Evolutionary conservation across 2,329 filamentous ascomycete genomes (phyloP).

Genomic region (Colletotrichum sojae): DNA sequence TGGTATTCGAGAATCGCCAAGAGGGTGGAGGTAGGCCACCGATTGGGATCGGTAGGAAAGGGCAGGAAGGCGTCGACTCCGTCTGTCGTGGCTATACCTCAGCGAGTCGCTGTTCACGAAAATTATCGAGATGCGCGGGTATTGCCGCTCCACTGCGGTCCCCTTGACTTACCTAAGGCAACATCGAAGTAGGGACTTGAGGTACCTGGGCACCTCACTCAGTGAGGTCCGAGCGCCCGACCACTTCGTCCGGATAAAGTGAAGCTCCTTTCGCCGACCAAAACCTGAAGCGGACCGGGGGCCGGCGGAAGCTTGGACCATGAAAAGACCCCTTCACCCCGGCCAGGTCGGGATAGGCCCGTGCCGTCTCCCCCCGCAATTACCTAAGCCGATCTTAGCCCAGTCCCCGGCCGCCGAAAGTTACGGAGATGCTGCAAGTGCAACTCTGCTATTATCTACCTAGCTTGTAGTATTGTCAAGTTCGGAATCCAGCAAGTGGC

Average conservation of each 20-base stretch:
- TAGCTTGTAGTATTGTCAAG: background rate
- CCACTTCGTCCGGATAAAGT: background rate
- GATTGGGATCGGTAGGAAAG: constrained; percentile 3
- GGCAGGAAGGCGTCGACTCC: background rate
- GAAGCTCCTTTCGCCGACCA: background rate
- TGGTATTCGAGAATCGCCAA: background rate
- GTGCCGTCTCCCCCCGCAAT: constrained; percentile 29
- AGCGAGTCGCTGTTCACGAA: constrained; percentile 30
- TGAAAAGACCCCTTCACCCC: background rate
- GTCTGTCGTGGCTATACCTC: constrained; percentile 10
- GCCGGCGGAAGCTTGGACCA: too few species aligned
- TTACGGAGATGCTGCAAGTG: constrained; percentile 6
- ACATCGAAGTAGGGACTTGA: too few species aligned
- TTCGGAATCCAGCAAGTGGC: background rate
- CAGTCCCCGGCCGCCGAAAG: background rate
- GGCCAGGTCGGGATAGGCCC: constrained; percentile 29
- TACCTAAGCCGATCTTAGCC: constrained; percentile 26
- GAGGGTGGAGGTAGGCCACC: background rate
- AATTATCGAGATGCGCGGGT: constrained; percentile 39
- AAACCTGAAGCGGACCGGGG: background rate
- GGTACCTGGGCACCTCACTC: too few species aligned
- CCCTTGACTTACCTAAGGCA: constrained; percentile 23
- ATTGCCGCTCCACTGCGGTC: constrained; percentile 35
- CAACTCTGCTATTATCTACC: background rate
- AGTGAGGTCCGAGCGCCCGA: too few species aligned